Percentiles rank a stretch among this genome's conserved stretches.
These are phyloP conservation scores for Cenchrus americanus DNA, from an alignment of 176 grass and related monocot species.

Conservation along the genomic window DNA sequence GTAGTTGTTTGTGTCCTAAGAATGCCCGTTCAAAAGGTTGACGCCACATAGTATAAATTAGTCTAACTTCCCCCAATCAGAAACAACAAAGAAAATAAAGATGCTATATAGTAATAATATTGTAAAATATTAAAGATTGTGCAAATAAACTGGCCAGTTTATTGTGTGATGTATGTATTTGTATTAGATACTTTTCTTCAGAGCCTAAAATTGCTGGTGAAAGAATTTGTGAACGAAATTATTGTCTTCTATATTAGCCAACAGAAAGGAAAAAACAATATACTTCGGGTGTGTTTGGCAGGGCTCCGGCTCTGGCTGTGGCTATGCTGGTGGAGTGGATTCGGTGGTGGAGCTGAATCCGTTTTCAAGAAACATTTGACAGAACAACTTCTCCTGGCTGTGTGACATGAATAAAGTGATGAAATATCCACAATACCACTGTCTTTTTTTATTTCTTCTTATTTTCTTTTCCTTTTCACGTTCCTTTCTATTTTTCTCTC, in stretches of 20 bases:
- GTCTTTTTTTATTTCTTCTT: too few relatives aligned
- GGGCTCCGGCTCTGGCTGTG: too few relatives aligned
- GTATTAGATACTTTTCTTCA: not conserved
- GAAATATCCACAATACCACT: too few relatives aligned
- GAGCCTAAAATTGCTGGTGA: not conserved
- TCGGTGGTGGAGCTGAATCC: too few relatives aligned
- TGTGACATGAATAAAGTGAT: too few relatives aligned
- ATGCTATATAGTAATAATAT: not conserved
- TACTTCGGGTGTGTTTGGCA: too few relatives aligned
- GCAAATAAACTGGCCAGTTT: not conserved
- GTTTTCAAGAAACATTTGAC: too few relatives aligned
- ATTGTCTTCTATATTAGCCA: not conserved
- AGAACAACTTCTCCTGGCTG: too few relatives aligned
- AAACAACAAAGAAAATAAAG: not conserved
- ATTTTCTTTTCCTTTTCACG: too few relatives aligned
- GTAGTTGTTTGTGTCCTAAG: slow-evolving; percentile 2
- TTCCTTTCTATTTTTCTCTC: too few relatives aligned
- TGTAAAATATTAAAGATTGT: not conserved
- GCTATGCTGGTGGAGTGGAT: too few relatives aligned
- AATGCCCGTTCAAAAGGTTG: not conserved
- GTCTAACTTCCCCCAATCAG: not conserved
- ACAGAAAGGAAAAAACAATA: too few relatives aligned
- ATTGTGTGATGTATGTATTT: not conserved
- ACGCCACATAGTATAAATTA: not conserved
- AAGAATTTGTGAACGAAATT: not conserved